Percentiles rank a stretch among this genome's conserved stretches.
Conservation (phyloP, 2,329 filamentous ascomycete genomes). For the Tolypocladium inflatum region DNA sequence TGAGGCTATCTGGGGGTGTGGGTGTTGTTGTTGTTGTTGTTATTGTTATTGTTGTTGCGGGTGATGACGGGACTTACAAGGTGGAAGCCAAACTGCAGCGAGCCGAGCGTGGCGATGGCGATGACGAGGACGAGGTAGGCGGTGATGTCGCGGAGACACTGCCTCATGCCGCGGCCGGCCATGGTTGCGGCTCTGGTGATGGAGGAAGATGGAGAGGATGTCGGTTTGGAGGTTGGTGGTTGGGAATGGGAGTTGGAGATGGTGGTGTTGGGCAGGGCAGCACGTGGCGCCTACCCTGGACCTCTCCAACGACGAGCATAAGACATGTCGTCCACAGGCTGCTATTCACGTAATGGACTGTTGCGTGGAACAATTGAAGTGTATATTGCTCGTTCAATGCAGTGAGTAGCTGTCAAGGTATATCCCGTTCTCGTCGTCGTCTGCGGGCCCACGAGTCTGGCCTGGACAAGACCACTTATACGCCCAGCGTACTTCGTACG, state of each 20-base stretch:
- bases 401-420: no score
- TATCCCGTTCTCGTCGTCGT: no score
- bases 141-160: slow-evolving; percentile 44
- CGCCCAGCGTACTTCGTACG: no score
- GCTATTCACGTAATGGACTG: background rate
- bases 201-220: background rate
- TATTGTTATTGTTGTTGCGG: background rate
- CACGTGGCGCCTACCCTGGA: background rate
- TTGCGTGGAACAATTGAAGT: background rate
- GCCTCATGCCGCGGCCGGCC: slow-evolving; percentile 17
- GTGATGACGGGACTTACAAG: slow-evolving; percentile 46
- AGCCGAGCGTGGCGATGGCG: slow-evolving; percentile 69
- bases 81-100: slow-evolving; percentile 91
- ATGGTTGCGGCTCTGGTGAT: slow-evolving; percentile 9
- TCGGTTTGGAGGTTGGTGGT: background rate
- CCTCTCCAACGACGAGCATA: background rate
- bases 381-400: no score
- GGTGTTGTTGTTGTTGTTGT: background rate
- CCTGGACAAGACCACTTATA: no score
- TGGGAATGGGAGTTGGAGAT: background rate
- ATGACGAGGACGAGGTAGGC: slow-evolving; percentile 72
- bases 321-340: background rate
- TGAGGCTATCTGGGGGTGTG: background rate
- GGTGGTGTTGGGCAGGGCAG: background rate
- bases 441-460: no score